Evolutionary conservation across 352 stramenopile species (phyloP).

Genomic region (Phytophthora syringae): DNA sequence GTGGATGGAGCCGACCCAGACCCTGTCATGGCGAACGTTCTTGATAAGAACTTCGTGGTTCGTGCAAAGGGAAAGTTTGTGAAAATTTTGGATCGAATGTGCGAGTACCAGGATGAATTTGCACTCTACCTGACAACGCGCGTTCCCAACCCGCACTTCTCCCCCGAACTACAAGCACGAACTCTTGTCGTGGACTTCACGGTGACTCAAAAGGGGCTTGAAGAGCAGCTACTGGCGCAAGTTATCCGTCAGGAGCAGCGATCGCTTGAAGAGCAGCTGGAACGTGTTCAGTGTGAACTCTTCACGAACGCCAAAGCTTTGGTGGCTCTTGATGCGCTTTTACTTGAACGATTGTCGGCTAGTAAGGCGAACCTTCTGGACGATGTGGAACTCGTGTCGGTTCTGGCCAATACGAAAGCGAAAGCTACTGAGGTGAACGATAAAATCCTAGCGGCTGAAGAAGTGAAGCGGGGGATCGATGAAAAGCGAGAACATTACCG

Average conservation of each 20-base stretch:
- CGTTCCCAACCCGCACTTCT: slow-evolving; percentile 73
- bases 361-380: slow-evolving; percentile 91
- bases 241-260: slow-evolving; percentile 93
- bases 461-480: slow-evolving; percentile 90
- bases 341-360: slow-evolving; percentile 88
- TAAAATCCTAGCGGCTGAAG: slow-evolving; percentile 87
- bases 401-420: slow-evolving; percentile 89
- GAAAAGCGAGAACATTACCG: slow-evolving; percentile 93
- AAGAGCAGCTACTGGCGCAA: slow-evolving; percentile 91
- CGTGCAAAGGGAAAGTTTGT: slow-evolving; percentile 72
- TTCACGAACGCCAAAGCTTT: slow-evolving; percentile 90
- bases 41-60: slow-evolving; percentile 72
- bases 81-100: slow-evolving; percentile 71
- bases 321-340: slow-evolving; percentile 78
- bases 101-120: slow-evolving; percentile 75
- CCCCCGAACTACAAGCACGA: slow-evolving; percentile 70
- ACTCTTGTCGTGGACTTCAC: slow-evolving; percentile 91
- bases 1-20: slow-evolving; percentile 70
- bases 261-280: slow-evolving; percentile 90
- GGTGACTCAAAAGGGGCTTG: slow-evolving; percentile 89
- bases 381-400: slow-evolving; percentile 85
- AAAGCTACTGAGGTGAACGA: slow-evolving; percentile 92
- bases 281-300: slow-evolving; percentile 84
- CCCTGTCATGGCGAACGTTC: slow-evolving; percentile 60
- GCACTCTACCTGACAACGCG: slow-evolving; percentile 71